Evolutionary conservation across 768 basidiomycete species (phyloP).

Genomic region (Royoungia palumana): DNA sequence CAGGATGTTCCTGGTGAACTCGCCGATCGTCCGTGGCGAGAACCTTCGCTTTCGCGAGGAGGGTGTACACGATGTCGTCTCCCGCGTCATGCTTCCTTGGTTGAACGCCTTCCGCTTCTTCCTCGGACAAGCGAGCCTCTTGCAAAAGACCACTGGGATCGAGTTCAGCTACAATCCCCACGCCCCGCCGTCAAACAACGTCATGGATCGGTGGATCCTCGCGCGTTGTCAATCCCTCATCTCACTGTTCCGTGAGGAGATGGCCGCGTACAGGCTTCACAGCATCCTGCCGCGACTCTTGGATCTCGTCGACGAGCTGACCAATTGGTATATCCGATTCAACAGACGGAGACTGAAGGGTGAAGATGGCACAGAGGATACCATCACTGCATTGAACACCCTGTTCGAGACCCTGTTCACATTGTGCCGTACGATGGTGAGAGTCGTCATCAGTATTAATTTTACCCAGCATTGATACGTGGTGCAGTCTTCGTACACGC

Average conservation of each 20-base stretch:
- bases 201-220: constrained; percentile 99
- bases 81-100: constrained; percentile 96
- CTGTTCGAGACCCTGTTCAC: constrained; percentile 95
- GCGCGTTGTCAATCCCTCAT: constrained; percentile 98
- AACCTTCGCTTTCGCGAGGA: constrained; percentile 98
- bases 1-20: constrained; percentile 98
- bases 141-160: constrained; percentile 74
- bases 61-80: constrained; percentile 94
- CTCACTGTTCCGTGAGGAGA: constrained; percentile 85
- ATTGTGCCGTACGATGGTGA: constrained; percentile 90
- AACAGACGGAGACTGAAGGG: constrained; percentile 96
- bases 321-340: constrained; percentile 99
- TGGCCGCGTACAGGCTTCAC: constrained; percentile 96
- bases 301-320: constrained; percentile 91
- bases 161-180: constrained; percentile 88
- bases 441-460: constrained; percentile 20
- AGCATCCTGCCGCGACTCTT: constrained; percentile 95
- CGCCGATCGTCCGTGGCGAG: constrained; percentile 96
- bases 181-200: constrained; percentile 78
- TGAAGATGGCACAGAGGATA: constrained; percentile 87
- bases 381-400: constrained; percentile 85
- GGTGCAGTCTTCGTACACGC: constrained; percentile 90
- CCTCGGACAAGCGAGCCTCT: constrained; percentile 85
- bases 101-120: constrained; percentile 99
- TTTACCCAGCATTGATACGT: neutral